Base-by-base conservation (phyloP, 345 rosid species). In the Eucalyptus marginata region DNA sequence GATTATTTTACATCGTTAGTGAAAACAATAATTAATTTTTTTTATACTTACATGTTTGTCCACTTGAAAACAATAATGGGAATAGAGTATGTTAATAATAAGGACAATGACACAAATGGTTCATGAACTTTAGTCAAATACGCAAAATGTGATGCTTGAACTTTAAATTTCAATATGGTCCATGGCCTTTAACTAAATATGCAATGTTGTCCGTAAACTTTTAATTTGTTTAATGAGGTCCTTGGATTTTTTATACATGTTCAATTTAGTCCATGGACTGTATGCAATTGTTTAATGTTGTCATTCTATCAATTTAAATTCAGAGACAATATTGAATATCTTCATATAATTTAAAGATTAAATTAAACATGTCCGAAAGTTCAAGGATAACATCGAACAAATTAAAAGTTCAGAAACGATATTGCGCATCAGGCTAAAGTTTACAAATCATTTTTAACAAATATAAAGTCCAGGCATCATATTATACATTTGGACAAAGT, bases 361-460 rank as follows among this genome's bases (percentile, higher is more conserved):
- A 7, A 64, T 7, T 15, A 3, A n/a, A 64, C 6, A n/a, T 7
- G 7, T 7, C 0, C 0, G 0, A n/a, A 13, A 10, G 7, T 36
- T 36, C 27, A 1, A 36, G 27, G 7, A 71, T 1, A 5, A 10
- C 0, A 36, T 20, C 3, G 0, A 36, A 71, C 7, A 10, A 5
- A 71, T 4, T 29, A 64, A n/a, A 64, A 64, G 18, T n/a, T 7
- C 0, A 14, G 0, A 1, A 4, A 7, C 1, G 1, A 3, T 0
- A 71, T 1, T 76, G 1, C 2, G 2, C 15, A 76, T 20, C 2
- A 1, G 0, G 8, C 15, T 1, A 36, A 36, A 76, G 0, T 36
- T 36, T 0, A 10, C 3, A 3, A 2, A 76, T 20, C 13, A 20
- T 76, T 24, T 4, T 10, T 9, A 56, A 56, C 6, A 24, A 56